Evolutionary conservation across 768 basidiomycete genomes (phyloP).

Genomic region (Podaxis mareebaensis): DNA sequence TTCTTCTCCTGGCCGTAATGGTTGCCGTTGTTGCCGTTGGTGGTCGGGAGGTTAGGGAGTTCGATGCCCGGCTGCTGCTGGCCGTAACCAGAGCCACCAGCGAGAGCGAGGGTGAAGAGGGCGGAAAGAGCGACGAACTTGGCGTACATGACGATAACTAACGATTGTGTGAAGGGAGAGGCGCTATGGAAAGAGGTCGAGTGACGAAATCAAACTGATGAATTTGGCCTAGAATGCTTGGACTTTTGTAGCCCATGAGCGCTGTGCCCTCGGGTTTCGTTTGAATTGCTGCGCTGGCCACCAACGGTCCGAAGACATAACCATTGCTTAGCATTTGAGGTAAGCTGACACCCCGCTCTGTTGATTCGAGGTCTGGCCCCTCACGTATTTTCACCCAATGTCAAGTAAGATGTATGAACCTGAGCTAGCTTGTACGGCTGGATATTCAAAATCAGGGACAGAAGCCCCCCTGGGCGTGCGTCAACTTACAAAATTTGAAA

Average conservation of each 20-base stretch:
- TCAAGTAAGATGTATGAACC: background rate
- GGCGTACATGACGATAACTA: background rate
- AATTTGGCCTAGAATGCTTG: background rate
- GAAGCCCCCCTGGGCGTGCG: background rate
- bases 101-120: background rate
- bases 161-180: background rate
- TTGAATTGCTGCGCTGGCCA: background rate
- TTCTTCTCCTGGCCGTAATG: too few species aligned
- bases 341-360: background rate
- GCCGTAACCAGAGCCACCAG: background rate
- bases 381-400: background rate
- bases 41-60: background rate
- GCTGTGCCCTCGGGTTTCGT: background rate
- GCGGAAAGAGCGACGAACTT: constrained; percentile 2
- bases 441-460: background rate
- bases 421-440: background rate
- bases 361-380: background rate
- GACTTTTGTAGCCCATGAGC: background rate
- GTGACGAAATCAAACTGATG: background rate
- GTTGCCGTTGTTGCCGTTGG: background rate
- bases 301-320: background rate
- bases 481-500: background rate
- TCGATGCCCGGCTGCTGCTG: too few species aligned
- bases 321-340: background rate
- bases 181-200: background rate